Base-by-base conservation (phyloP, 495 filamentous ascomycete species). In the Cercophora newfieldiana region DNA sequence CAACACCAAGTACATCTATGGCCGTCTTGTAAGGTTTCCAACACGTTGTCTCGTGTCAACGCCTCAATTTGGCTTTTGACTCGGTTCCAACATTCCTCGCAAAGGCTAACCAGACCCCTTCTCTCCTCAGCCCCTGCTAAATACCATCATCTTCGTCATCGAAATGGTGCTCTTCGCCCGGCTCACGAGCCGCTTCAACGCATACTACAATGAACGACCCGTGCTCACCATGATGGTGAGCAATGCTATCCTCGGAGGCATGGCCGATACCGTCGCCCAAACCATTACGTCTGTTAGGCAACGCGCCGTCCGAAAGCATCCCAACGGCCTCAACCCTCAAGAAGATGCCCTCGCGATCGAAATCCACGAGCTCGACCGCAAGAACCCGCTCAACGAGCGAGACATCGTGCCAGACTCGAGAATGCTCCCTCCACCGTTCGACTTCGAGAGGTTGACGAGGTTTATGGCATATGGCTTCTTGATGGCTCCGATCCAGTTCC, bases 161-260 rank as follows among this genome's bases (percentile, higher is more conserved):
- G 90, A 97, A 77, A 91, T 98, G 89, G 88, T 86, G 26, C 86
- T 93, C 70, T 85, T 96, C 62, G 89, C 88, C 70, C 87, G 93
- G 68, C 79, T 96, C 57, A 89, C 87, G 49, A 86, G 90, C 67
- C 93, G 93, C 69, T 99, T 97, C 82, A 96, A 96, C 79, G 83
- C 86, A 66, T 96, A 96, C 81, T 99, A 97, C 85, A 86, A 89
- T 68, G 87, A 89, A 69, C 90, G 90, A 72, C 94, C 94, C 77
- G 92, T 99, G 44, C 83, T 99, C 66, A 99, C 95, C 49, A 99
- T 94, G 76, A 99, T 98, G 95, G 90, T 97, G 66, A 94, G 92
- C 69, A 99, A 99, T 78, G 90, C 95, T 63, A 89, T 99, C 31
- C 87, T 99, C 26, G 92, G 91, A 77, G 94, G 93, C 67, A 60